Evolutionary conservation across 2,329 filamentous ascomycete genomes (phyloP).

Genomic region (Neodidymelliopsis sp.): DNA sequence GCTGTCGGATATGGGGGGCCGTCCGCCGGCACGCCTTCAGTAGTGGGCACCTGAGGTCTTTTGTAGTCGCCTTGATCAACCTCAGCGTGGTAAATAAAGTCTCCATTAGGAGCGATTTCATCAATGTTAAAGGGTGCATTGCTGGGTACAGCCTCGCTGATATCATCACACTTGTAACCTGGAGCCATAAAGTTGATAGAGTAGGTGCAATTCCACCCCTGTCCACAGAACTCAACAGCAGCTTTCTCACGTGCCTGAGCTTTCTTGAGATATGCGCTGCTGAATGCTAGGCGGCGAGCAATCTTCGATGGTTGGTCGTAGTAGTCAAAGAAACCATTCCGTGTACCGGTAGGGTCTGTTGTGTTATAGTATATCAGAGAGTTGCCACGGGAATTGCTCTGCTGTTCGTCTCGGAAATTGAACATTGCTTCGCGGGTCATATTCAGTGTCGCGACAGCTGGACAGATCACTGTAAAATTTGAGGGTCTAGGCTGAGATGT

Average conservation of each 20-base stretch:
- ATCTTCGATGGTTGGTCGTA: slow-evolving; percentile 49
- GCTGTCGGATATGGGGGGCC: slow-evolving; percentile 35
- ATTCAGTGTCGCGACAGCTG: slow-evolving; percentile 39
- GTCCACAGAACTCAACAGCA: slow-evolving; percentile 37
- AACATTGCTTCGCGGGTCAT: slow-evolving; percentile 41
- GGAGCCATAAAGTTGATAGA: slow-evolving; percentile 44
- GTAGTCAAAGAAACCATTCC: slow-evolving; percentile 44
- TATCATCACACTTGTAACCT: slow-evolving; percentile 48
- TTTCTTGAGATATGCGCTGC: slow-evolving; percentile 43
- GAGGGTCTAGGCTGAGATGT: slow-evolving; percentile 39
- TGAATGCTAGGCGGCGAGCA: slow-evolving; percentile 40
- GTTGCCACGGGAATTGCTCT: slow-evolving; percentile 27
- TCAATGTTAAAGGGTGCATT: slow-evolving; percentile 40
- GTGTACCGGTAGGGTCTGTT: slow-evolving; percentile 35
- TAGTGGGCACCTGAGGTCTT: slow-evolving; percentile 36
- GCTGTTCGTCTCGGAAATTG: slow-evolving; percentile 39
- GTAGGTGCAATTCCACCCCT: slow-evolving; percentile 49
- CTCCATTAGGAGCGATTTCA: slow-evolving; percentile 42
- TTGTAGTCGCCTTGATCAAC: slow-evolving; percentile 44
- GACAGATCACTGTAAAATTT: slow-evolving; percentile 29
- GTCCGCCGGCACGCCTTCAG: slow-evolving; percentile 30
- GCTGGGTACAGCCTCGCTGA: slow-evolving; percentile 19
- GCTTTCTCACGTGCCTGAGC: slow-evolving; percentile 36
- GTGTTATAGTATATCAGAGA: slow-evolving; percentile 46
- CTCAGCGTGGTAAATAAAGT: slow-evolving; percentile 39